phyloP scores from a whole-genome alignment of 1,284 basidiomycete species.

The Cryptococcus hybrid region DNA sequence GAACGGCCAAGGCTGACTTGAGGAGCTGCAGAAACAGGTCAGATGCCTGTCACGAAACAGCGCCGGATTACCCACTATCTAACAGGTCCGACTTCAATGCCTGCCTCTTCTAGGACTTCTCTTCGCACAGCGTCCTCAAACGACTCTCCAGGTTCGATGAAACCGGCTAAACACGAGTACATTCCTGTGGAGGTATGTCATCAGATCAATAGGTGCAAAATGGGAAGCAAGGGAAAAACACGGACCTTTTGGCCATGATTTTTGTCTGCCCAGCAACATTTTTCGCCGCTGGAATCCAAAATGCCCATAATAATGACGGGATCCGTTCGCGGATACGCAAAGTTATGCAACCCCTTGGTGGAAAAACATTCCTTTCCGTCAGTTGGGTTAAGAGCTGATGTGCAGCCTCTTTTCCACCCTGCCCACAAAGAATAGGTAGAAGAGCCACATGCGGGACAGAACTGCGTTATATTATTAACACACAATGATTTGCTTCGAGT shows the following conservation, averaged over 20 bases:
- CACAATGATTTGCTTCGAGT: neutral
- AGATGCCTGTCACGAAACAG: neutral
- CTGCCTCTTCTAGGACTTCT: conserved; percentile 94
- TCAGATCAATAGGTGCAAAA: neutral
- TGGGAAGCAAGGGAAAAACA: conserved; percentile 16
- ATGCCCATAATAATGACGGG: conserved; percentile 88
- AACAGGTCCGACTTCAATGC: conserved; percentile 78
- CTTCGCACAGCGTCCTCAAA: conserved; percentile 92
- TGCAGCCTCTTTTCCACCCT: conserved; percentile 90
- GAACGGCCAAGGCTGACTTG: conserved; percentile 62
- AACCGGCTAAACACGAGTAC: conserved; percentile 87
- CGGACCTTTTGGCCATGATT: conserved; percentile 50
- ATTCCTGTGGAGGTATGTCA: conserved; percentile 22
- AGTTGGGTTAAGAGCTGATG: conserved; percentile 54
- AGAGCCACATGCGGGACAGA: conserved; percentile 84
- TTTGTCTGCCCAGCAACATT: conserved; percentile 79
- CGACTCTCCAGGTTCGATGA: conserved; percentile 89
- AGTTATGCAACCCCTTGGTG: conserved; percentile 82
- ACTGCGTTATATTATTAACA: conserved; percentile 54
- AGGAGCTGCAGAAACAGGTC: conserved; percentile 28
- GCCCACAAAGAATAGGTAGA: conserved; percentile 85
- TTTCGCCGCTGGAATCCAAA: conserved; percentile 70
- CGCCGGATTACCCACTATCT: conserved; percentile 62
- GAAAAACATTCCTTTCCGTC: conserved; percentile 40
- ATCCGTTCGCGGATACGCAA: conserved; percentile 82